Evolutionary conservation across 495 filamentous ascomycete genomes (phyloP).

Genomic region (Lophiostoma macrostomum): DNA sequence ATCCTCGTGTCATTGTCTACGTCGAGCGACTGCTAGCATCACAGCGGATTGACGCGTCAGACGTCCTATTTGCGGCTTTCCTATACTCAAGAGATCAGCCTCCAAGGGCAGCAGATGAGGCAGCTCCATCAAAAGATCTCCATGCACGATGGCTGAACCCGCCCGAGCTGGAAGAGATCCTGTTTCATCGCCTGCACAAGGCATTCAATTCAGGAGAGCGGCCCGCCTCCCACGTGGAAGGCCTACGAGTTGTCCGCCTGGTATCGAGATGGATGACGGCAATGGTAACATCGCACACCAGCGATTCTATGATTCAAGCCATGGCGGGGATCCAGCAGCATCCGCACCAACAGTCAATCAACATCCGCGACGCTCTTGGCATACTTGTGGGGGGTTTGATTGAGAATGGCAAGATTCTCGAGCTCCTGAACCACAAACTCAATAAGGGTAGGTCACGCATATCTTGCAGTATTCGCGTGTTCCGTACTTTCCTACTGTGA

Average conservation of each 20-base stretch:
- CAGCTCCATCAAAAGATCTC: conserved; percentile 10
- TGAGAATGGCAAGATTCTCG: conserved; percentile 50
- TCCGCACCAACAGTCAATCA: conserved; percentile 49
- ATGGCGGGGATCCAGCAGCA: conserved; percentile 38
- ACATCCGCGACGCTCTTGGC: conserved; percentile 55
- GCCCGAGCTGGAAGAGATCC: conserved; percentile 47
- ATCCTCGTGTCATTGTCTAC: conserved; percentile 64
- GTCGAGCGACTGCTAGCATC: conserved; percentile 57
- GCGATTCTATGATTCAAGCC: conserved; percentile 37
- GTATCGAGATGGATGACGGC: conserved; percentile 43
- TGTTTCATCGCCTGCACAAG: conserved; percentile 54
- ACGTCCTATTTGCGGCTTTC: conserved; percentile 57
- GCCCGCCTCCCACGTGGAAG: conserved; percentile 35
- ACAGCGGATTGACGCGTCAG: conserved; percentile 52
- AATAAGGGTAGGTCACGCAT: conserved; percentile 50
- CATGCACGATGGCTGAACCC: conserved; percentile 25
- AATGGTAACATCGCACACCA: conserved; percentile 32
- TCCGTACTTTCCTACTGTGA: neutral
- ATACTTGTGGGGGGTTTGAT: conserved; percentile 48
- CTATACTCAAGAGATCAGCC: conserved; percentile 55
- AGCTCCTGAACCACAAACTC: conserved; percentile 43
- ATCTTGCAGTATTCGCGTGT: neutral
- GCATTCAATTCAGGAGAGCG: conserved; percentile 40
- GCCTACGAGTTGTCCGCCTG: conserved; percentile 32
- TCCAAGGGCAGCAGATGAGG: conserved; percentile 7